phyloP scores from a whole-genome alignment of 78 protist species.

The Dictyostelium brefeldianum region DNA sequence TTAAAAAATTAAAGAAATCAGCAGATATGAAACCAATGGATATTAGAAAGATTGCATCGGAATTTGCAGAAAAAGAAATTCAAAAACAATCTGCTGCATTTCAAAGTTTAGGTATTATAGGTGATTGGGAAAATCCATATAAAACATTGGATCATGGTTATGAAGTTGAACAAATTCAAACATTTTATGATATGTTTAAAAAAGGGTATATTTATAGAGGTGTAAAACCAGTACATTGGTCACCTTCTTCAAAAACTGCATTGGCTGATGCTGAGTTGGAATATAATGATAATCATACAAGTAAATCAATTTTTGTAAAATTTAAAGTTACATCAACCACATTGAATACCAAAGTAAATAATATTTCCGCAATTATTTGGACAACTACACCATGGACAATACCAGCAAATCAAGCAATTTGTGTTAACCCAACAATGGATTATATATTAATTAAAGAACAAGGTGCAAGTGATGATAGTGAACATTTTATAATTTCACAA shows the following conservation, averaged over 20 bases:
- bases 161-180: conserved; percentile 90
- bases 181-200: conserved; percentile 84
- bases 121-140: conserved; percentile 92
- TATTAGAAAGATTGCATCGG: conserved; percentile 79
- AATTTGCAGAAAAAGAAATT: conserved; percentile 76
- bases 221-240: conserved; percentile 95
- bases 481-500: conserved; percentile 6
- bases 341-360: too few relatives aligned
- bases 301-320: conserved; percentile 86
- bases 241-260: conserved; percentile 94
- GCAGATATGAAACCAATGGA: conserved; percentile 27
- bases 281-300: conserved; percentile 89
- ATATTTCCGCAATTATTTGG: conserved; percentile 90
- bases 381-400: conserved; percentile 99
- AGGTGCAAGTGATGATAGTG: neutral
- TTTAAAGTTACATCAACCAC: conserved; percentile 44
- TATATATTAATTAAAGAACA: conserved; percentile 51
- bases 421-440: conserved; percentile 46
- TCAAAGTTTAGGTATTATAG: conserved; percentile 84
- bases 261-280: conserved; percentile 98
- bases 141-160: conserved; percentile 89
- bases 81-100: conserved; percentile 57
- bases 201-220: conserved; percentile 92
- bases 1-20: conserved; percentile 50
- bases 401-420: conserved; percentile 94